Base-by-base conservation (phyloP, 2,329 filamentous ascomycete species). In the Colletotrichum gigasporum region DNA sequence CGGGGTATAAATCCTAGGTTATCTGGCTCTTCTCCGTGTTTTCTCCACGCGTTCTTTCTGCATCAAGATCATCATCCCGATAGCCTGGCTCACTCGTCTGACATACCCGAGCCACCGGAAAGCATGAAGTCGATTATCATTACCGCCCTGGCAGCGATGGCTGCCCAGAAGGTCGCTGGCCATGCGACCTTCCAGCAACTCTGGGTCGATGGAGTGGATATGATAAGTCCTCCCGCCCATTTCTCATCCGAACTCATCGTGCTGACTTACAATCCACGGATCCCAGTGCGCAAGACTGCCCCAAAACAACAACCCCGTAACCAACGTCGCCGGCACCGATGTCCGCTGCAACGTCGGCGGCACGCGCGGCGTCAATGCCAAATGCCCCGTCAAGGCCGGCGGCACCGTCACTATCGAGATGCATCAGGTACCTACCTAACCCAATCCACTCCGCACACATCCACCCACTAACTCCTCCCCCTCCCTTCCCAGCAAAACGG, bases 331-430 rank as follows among this genome's bases (percentile, higher is more conserved):
- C 11, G 74, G 78, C 10, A 75, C 70, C 44, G 78, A 79, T 63
- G 74, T 85, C 18, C 75, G 79, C 34, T 85, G 83, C 70, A 85
- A 85, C 62, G 76, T 74, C 14, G 77, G 77, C 26, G 73, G 78
- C 5, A 71, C 71, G 4, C 69, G 66, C 10, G 71, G 73, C 12
- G 75, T 78, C 3, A 62, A 74, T 2, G 75, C 74, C 12, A 82
- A 83, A 68, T 86, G 83, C 70, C 70, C 76, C 18, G 82, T 84
- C 28, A 72, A 74, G 28, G 82, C 82, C 3, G 83, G 84, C 3
- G 74, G 75, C 4, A 82, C 76, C 0, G 79, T 87, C 12, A 86
- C 84, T 0, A 78, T 87, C 7, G 85, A 87, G 73, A 87, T 88
- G 83, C 85, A 88, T 74, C 80, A 82, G 70, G 76, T 78, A 65